A percentile compares a stretch with the other conserved stretches of the same genome.
phyloP scores from a whole-genome alignment of 2,329 filamentous ascomycete genomes.

The Knufia petricola region DNA sequence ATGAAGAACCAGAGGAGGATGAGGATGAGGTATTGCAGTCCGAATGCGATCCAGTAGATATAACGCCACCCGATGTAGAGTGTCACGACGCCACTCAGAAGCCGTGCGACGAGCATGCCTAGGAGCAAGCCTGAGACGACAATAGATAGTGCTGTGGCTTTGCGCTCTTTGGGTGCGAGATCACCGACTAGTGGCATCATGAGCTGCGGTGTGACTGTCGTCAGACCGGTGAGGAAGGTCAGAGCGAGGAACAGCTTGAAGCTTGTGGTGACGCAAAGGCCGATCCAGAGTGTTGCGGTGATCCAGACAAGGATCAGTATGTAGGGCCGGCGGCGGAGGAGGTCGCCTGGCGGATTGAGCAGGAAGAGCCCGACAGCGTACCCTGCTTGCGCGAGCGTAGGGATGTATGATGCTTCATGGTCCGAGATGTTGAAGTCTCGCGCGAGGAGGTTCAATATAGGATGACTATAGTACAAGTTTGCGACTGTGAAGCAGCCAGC shows the following conservation, averaged over 20 bases:
- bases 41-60: slow-evolving; percentile 70
- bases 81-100: slow-evolving; percentile 65
- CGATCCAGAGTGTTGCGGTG: slow-evolving; percentile 59
- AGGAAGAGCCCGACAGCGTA: slow-evolving; percentile 67
- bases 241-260: slow-evolving; percentile 58
- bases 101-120: slow-evolving; percentile 64
- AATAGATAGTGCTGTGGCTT: slow-evolving; percentile 61
- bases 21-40: slow-evolving; percentile 58
- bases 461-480: slow-evolving; percentile 74
- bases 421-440: slow-evolving; percentile 60
- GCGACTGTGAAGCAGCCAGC: slow-evolving; percentile 59
- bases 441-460: slow-evolving; percentile 66
- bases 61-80: slow-evolving; percentile 66
- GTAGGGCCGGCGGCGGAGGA: slow-evolving; percentile 54
- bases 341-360: slow-evolving; percentile 64
- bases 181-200: slow-evolving; percentile 80
- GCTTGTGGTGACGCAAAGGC: slow-evolving; percentile 57
- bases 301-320: slow-evolving; percentile 58
- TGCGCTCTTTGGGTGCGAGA: slow-evolving; percentile 58
- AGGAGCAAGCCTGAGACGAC: slow-evolving; percentile 66
- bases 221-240: slow-evolving; percentile 62
- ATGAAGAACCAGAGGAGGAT: slow-evolving; percentile 57
- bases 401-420: slow-evolving; percentile 57
- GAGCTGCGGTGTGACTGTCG: slow-evolving; percentile 67
- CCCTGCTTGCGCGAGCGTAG: slow-evolving; percentile 68